Evolutionary conservation across 1,284 basidiomycete species (phyloP), one percentile per base, ranked within the genome.

Genomic region (Puccinia horiana): DNA sequence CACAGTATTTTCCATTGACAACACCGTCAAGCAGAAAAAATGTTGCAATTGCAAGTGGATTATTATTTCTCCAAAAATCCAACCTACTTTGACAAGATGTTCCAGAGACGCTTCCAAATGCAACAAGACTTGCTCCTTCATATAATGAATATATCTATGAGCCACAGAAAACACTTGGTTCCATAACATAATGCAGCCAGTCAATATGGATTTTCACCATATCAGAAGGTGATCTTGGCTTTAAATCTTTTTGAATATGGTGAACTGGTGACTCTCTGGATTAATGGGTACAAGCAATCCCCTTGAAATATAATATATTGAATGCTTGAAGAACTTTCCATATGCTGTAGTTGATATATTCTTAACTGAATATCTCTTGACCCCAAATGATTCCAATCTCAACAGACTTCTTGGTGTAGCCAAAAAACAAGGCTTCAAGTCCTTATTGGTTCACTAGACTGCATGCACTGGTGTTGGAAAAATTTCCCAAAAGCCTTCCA

Each of bases 401-500:
- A 18, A n/a, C 6, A 37, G 42, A 32, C 35, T 65, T 8, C 40
- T 77, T 5, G 42, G 6, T 2, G 26, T 63, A 49, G n/a, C n/a
- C n/a, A n/a, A n/a, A n/a, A n/a, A n/a, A n/a, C n/a, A n/a, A n/a
- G n/a, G n/a, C n/a, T n/a, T n/a, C n/a, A n/a, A 20, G 73, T 49
- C 37, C 56, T 75, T 49, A n/a, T 75, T 14, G 49, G 73, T 23
- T 75, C 52, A 20, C n/a, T 75, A 1, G 49, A 56, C 23, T 75
- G 73, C n/a, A 75, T 75, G 73, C 73, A 75, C 3, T 75, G 73
- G 73, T 29, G 23, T 32, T 75, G 73, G 49, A 75, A 63, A 32
- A 77, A 63, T n/a, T 77, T 35, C 42, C 76, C 76, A 42, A 44
- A 40, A 37, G 58, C 76, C n/a, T 61, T 26, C 58, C 9, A 20